Percentiles rank a stretch among this genome's conserved stretches.
Conservation (phyloP, 2,329 filamentous ascomycete species). For the Aspergillus proliferans region DNA sequence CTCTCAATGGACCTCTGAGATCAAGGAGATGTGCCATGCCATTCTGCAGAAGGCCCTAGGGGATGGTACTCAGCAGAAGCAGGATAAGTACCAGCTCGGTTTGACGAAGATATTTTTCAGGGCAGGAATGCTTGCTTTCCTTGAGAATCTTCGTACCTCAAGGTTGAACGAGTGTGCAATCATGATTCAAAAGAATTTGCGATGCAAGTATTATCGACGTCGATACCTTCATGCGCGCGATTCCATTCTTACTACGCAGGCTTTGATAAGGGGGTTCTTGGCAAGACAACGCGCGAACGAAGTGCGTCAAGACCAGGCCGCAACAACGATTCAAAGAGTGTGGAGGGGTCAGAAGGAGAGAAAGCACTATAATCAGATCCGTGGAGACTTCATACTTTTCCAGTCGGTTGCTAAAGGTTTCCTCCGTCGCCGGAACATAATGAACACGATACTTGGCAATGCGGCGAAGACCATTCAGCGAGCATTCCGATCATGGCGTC, state of each 20-base stretch:
- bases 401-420: conserved; percentile 90
- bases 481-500: conserved; percentile 74
- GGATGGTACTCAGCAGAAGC: conserved; percentile 63
- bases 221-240: conserved; percentile 82
- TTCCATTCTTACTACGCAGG: conserved; percentile 73
- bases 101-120: conserved; percentile 99
- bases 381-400: conserved; percentile 78
- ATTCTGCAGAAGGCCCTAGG: conserved; percentile 86
- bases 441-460: conserved; percentile 89
- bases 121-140: conserved; percentile 95
- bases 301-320: conserved; percentile 74
- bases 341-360: conserved; percentile 91
- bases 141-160: conserved; percentile 87
- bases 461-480: conserved; percentile 87
- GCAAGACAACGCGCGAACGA: conserved; percentile 74
- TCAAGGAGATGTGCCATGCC: conserved; percentile 85
- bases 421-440: conserved; percentile 80
- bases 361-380: conserved; percentile 69
- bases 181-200: conserved; percentile 98
- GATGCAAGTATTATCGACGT: conserved; percentile 88
- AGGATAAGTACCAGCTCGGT: conserved; percentile 95
- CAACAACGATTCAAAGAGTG: conserved; percentile 88
- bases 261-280: conserved; percentile 68
- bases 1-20: conserved; percentile 83
- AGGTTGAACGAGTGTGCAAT: conserved; percentile 89